A percentile compares a stretch with the other conserved stretches of the same genome.
Evolutionary conservation across 441 rosid genomes (phyloP).

Genomic region (Croton setiger): DNA sequence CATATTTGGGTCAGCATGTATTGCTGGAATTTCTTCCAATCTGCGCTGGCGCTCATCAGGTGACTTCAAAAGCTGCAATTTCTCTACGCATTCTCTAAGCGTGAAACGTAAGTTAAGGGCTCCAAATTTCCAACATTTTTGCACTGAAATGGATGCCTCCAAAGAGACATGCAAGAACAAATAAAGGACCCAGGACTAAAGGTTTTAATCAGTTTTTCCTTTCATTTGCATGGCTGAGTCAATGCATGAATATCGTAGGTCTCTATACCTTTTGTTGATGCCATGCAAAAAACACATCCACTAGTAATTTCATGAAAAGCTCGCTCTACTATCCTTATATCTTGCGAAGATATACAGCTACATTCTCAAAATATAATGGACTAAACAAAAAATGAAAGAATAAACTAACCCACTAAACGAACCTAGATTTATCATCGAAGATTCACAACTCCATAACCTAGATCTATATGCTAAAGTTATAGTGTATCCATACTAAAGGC

Average conservation of each 20-base stretch:
- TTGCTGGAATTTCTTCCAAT: constrained; percentile 86
- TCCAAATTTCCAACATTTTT: constrained; percentile 35
- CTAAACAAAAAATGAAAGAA: not conserved
- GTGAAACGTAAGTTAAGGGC: constrained; percentile 63
- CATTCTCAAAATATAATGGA: not conserved
- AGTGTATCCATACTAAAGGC: not conserved
- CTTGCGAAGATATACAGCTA: not conserved
- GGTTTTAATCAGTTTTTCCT: not conserved
- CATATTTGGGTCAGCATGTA: constrained; percentile 92
- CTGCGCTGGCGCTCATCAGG: constrained; percentile 93
- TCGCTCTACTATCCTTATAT: not conserved
- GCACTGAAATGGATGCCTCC: not conserved
- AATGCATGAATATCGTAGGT: too few relatives aligned
- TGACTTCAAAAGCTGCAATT: constrained; percentile 80
- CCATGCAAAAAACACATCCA: not conserved
- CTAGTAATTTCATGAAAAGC: not conserved
- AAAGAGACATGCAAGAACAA: constrained; percentile 7
- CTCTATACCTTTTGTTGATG: not conserved
- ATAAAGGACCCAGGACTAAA: not conserved
- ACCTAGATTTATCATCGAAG: not conserved
- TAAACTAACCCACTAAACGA: not conserved
- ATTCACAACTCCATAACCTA: not conserved
- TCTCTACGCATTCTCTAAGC: constrained; percentile 99
- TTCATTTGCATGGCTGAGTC: not conserved
- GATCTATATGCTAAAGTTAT: not conserved